Percentiles rank a stretch among this genome's conserved stretches.
Conservation (phyloP, 2,329 filamentous ascomycete genomes). For the Podosphaera fusca region DNA sequence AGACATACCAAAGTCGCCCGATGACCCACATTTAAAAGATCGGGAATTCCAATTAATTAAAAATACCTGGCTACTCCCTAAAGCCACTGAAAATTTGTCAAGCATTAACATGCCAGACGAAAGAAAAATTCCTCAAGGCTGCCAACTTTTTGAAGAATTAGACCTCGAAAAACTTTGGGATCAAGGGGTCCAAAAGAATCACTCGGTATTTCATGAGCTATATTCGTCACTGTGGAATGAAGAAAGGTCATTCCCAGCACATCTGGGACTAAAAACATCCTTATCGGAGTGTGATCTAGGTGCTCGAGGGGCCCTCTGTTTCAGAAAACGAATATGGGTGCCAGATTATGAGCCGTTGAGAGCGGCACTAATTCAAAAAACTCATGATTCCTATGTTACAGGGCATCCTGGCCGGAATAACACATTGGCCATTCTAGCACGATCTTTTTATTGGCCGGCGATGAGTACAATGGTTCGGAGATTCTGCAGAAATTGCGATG, state of each 20-base stretch:
- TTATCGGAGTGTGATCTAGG: neutral
- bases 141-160: neutral
- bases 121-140: neutral
- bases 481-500: neutral
- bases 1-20: neutral
- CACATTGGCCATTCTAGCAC: neutral
- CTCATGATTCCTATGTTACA: neutral
- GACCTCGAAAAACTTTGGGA: neutral
- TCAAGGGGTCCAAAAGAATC: neutral
- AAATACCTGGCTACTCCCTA: neutral
- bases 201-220: neutral
- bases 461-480: neutral
- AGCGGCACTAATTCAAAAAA: neutral
- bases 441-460: neutral
- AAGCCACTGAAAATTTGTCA: neutral
- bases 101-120: neutral
- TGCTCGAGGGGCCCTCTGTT: neutral
- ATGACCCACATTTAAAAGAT: neutral
- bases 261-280: neutral
- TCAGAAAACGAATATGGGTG: neutral
- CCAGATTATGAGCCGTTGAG: neutral
- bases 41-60: neutral
- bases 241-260: neutral
- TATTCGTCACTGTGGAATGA: neutral
- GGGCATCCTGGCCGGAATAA: neutral